phyloP scores from a whole-genome alignment of 2,329 filamentous ascomycete species.

The Diaporthe helianthi region DNA sequence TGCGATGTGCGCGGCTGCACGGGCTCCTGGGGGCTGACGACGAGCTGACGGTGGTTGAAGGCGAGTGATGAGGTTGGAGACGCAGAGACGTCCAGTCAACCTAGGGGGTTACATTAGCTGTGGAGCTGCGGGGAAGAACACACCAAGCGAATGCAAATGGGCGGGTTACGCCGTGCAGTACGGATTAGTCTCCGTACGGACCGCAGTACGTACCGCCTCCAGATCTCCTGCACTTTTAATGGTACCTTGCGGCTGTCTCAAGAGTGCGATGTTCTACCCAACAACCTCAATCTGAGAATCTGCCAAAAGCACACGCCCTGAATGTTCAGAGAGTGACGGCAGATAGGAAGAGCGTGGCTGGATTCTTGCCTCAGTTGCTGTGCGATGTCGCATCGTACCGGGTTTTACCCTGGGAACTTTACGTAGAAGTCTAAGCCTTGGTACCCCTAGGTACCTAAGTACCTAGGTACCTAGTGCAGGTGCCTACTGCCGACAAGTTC shows the following conservation, averaged over 20 bases:
- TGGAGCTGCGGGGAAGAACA: not conserved
- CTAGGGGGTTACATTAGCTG: slow-evolving; percentile 5
- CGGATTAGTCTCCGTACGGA: no score
- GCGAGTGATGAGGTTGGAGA: not conserved
- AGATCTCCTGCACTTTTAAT: not conserved
- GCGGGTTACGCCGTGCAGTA: no score
- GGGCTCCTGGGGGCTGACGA: not conserved
- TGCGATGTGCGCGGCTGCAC: not conserved
- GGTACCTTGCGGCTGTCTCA: not conserved
- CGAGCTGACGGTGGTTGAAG: not conserved
- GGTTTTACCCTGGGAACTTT: slow-evolving; percentile 12
- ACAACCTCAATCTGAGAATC: not conserved
- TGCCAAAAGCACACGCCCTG: no score
- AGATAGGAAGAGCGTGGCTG: not conserved
- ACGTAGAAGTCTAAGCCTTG: no score
- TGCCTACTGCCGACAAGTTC: not conserved
- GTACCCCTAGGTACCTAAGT: no score
- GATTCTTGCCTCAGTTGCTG: not conserved
- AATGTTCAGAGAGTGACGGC: not conserved
- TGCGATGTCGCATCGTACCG: not conserved
- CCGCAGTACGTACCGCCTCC: not conserved
- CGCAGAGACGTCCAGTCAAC: no score
- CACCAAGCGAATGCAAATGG: not conserved
- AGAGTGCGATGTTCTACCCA: not conserved
- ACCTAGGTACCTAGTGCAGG: not conserved